Base-by-base conservation (phyloP, 176 grass and related monocot genomes). In the Carex cristatella region DNA sequence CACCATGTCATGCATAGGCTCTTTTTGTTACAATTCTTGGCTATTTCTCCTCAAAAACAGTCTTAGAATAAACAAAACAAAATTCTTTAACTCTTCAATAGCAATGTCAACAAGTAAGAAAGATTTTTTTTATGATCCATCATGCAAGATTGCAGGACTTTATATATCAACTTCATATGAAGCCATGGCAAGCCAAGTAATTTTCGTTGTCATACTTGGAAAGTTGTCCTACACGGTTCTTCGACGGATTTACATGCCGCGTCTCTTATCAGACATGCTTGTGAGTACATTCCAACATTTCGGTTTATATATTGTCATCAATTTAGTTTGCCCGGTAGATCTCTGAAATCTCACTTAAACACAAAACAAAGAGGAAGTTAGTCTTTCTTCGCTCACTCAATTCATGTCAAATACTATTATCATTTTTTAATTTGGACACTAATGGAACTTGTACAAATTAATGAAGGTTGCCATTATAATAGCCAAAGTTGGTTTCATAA, bases 171-270 rank as follows among this genome's bases (percentile, higher is more conserved):
- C 59, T 31, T 46, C 80, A 44, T 83, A 68, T 30, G 80, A 51
- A 46, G 51, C 27, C 27, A 83, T 83, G 23, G 80, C 62, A 9
- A 19, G 2, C 19, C 80, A 83, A 28, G 18, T 83, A 53, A 46
- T 85, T 68, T 18, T 84, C 2, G 85, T 87, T 79, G 79, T 91
- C 3, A 58, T 95, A 4, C 61, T 49, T 16, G 87, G 90, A 86
- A 91, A 92, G 88, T 27, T 92, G 49, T 74, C 87, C 11, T 83
- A 95, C 65, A 79, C 86, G 13, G 14, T 89, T 48, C 86, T 95
- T 48, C 93, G 93, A 51, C 88, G 88, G 2, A 57, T 91, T 35
- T 92, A 95, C 85, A 89, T 90, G 83, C 93, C 90, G 0, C 88
- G 87, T 53, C 83, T 95, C 75, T 87, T 95, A 61, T 87, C 90